A percentile compares a stretch with the other conserved stretches of the same genome.
Conservation (phyloP, 2,329 filamentous ascomycete genomes). For the Neospermospora avenae region DNA sequence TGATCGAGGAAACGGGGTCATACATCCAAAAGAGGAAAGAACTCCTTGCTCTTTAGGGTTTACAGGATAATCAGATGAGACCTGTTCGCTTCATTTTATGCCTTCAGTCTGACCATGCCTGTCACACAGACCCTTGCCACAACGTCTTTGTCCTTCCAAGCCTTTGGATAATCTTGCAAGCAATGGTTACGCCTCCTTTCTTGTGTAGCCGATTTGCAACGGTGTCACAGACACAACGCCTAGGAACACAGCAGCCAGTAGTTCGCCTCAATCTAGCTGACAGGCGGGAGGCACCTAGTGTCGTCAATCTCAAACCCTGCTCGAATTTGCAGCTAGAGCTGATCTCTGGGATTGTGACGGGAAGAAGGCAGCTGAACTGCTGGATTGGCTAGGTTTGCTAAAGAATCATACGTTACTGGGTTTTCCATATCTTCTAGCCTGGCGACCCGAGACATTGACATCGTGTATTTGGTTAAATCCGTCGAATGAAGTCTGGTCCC, state of each 20-base stretch:
- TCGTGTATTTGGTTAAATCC: neutral
- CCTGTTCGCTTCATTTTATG: conserved; percentile 7
- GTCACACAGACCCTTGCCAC: neutral
- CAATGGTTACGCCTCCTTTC: neutral
- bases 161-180: conserved; percentile 4
- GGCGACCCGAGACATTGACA: neutral
- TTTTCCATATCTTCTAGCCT: neutral
- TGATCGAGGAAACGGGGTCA: neutral
- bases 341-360: neutral
- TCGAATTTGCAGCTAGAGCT: neutral
- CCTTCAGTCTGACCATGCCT: conserved; percentile 7
- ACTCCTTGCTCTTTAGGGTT: conserved; percentile 1
- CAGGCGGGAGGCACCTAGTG: neutral
- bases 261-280: conserved; percentile 1
- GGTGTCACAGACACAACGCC: neutral
- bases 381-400: neutral
- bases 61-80: conserved; percentile 4
- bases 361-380: neutral
- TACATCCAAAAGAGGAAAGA: conserved; percentile 9
- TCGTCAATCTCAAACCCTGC: conserved; percentile 2
- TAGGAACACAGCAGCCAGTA: neutral
- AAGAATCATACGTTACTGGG: neutral
- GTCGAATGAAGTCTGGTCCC: neutral
- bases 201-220: neutral
- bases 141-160: neutral